Evolutionary conservation across 1,284 basidiomycete genomes (phyloP), one percentile per base, ranked within the genome.

Genomic region (Cutaneotrichosporon sp.): DNA sequence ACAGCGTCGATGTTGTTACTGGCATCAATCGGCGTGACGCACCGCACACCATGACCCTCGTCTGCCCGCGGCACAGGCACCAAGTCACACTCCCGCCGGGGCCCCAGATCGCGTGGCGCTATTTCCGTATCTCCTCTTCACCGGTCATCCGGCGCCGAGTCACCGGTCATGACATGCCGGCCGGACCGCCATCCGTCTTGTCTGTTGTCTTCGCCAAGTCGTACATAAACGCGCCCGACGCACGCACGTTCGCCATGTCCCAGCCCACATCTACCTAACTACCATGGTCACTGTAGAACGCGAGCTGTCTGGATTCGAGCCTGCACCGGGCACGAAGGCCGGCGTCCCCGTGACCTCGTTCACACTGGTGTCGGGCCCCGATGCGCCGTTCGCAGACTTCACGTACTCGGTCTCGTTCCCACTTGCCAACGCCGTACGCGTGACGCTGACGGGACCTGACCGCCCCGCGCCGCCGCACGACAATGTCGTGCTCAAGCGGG

Each of bases 391-490:
- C 43, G 49, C 63, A 18, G 69, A 61, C 43, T 75, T 70, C 54
- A 61, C 60, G 22, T 76, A 68, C 61, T 61, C 58, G 1, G 49
- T 77, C 54, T 63, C 66, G 39, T 70, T 74, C 51, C 70, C 71
- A 8, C 64, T 67, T 3, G 54, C 66, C 20, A 68, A 66, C 34
- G 67, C 67, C 26, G 64, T 74, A 46, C 68, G 69, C 38, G 63
- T 70, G 23, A 59, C 67, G 15, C 56, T 77, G 20, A 65, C 64
- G 2, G 71, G 73, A 4, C 72, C 73, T 1, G 66, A 70, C 35
- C 65, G 73, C 35, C 70, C 69, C 8, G 54, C 60, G 21, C 75
- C 74, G 0, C 73, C 72, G 18, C 74, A 77, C 55, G 66, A 68
- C 60, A 77, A 77, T 47, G 61, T 76, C 36, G 57, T 70, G 17